Evolutionary conservation across 1,284 basidiomycete species (phyloP), one percentile per base, ranked within the genome.

Genomic region (Rhodotorula sp.): DNA sequence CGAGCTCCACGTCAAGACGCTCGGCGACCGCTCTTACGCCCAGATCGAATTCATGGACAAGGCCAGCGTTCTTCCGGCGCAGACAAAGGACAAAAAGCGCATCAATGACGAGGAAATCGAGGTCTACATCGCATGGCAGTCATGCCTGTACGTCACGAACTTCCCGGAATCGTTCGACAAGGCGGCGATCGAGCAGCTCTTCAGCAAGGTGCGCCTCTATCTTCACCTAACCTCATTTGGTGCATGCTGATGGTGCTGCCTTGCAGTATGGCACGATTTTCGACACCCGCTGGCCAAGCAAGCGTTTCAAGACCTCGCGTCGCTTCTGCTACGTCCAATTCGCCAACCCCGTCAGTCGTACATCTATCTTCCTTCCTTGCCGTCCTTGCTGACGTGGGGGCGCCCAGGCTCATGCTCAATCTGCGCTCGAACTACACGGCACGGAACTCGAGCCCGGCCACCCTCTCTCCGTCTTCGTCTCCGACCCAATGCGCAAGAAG

Each of bases 221-320:
- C 1, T 34, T 11, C 20, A 30, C 6, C 20, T 58, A 1, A 11
- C 8, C 22, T 44, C 26, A 50, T 16, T 22, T 13, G 6, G 26
- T 50, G 3, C 22, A 18, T 6, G 16, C 26, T 26, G 46, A 26
- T 15, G 13, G 13, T 53, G n/a, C 26, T 50, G 61, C 73, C 5
- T 8, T 62, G 1, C 73, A 94, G 89, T 94, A 90, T 80, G 96
- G 96, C 1, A 85, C 85, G 9, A 86, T 99, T 61, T 91, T 99
- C 69, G 93, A 96, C 73, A 90, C 94, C 20, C 89, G 96, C 26
- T 99, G 95, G 96, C 96, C 96, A 10, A 96, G 93, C 81, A 94
- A 94, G 79, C 94, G 95, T 78, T 95, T 92, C 83, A 94, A 92
- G 79, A 87, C 84, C 64, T 89, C 89, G 1, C 84, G 96, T 34